Percentiles rank a stretch among this genome's conserved stretches.
Evolutionary conservation across 306 rosid species (phyloP).

Genomic region (Trichosanthes cucumerina): DNA sequence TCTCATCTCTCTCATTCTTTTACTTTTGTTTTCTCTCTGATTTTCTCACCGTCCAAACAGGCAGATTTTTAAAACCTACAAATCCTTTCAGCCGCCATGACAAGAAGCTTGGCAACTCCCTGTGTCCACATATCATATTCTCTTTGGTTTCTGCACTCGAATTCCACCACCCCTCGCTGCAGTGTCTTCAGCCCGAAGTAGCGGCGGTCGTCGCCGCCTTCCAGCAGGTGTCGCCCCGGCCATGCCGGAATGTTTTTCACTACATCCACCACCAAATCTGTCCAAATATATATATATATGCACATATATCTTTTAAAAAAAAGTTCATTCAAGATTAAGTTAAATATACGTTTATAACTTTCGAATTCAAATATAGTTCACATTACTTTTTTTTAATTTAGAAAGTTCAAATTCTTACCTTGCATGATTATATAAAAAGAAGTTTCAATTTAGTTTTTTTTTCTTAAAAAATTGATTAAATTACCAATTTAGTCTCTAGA

Average conservation of each 20-base stretch:
- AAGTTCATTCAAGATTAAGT: too few relatives aligned
- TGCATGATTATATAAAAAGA: too few relatives aligned
- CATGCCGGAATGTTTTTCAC: constrained; percentile 81
- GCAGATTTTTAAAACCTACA: constrained; percentile 20
- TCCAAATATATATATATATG: neutral
- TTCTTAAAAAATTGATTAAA: too few relatives aligned
- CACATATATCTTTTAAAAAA: too few relatives aligned
- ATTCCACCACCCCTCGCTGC: constrained; percentile 70
- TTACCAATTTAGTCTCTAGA: too few relatives aligned
- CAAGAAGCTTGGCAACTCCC: constrained; percentile 74
- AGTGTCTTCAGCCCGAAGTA: constrained; percentile 81
- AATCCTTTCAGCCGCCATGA: constrained; percentile 51
- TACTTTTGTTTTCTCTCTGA: neutral
- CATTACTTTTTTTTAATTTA: too few relatives aligned
- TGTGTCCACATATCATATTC: constrained; percentile 91
- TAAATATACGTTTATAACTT: too few relatives aligned
- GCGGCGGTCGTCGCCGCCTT: constrained; percentile 75
- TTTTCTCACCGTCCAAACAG: neutral
- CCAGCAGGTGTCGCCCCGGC: constrained; percentile 87
- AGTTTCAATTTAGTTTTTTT: too few relatives aligned
- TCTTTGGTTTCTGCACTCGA: constrained; percentile 67
- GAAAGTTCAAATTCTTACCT: too few relatives aligned
- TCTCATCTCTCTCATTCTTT: neutral
- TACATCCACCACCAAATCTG: constrained; percentile 75
- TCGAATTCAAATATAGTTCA: too few relatives aligned